Conservation (phyloP, 495 filamentous ascomycete genomes). For the Eremomyces bilateralis region DNA sequence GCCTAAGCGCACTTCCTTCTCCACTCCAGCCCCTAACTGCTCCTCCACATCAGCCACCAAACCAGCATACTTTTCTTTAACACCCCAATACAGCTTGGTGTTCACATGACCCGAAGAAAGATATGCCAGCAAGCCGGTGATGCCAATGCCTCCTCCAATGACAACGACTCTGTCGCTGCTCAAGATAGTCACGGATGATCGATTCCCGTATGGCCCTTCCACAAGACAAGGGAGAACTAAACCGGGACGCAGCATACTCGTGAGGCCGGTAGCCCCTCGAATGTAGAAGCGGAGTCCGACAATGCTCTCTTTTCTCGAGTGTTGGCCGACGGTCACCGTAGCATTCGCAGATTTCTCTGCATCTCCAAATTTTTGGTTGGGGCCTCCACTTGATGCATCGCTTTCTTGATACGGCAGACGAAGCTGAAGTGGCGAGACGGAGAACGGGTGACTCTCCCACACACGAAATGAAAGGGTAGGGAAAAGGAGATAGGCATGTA, state of each 20-base stretch:
- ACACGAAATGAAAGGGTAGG: constrained; percentile 19
- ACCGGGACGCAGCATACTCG: constrained; percentile 1
- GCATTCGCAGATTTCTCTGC: constrained; percentile 1
- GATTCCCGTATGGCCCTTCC: constrained; percentile 11
- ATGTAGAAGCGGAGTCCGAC: constrained; percentile 7
- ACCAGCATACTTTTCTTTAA: constrained; percentile 1
- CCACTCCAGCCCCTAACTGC: constrained; percentile 8
- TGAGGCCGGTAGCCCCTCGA: constrained; percentile 7
- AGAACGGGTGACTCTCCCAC: constrained; percentile 32
- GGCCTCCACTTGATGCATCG: constrained; percentile 1
- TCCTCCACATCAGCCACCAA: constrained; percentile 12
- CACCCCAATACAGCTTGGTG: constrained; percentile 20
- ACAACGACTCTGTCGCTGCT: constrained; percentile 15
- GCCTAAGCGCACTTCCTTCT: constrained; percentile 19
- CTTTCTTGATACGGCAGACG: constrained; percentile 2
- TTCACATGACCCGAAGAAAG: constrained; percentile 14
- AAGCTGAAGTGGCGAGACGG: constrained; percentile 17
- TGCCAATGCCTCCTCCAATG: constrained; percentile 25
- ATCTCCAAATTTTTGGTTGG: background rate
- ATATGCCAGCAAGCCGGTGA: constrained; percentile 19
- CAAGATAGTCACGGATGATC: constrained; percentile 3
- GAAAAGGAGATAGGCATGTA: constrained; percentile 22
- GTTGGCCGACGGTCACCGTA: background rate
- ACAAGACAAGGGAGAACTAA: constrained; percentile 6
- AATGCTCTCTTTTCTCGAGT: background rate